A percentile compares a stretch with the other conserved stretches of the same genome.
These are phyloP conservation scores for Alisma plantagoaquatica DNA, from an alignment of 106 monocot genomes.

Conservation along the genomic window DNA sequence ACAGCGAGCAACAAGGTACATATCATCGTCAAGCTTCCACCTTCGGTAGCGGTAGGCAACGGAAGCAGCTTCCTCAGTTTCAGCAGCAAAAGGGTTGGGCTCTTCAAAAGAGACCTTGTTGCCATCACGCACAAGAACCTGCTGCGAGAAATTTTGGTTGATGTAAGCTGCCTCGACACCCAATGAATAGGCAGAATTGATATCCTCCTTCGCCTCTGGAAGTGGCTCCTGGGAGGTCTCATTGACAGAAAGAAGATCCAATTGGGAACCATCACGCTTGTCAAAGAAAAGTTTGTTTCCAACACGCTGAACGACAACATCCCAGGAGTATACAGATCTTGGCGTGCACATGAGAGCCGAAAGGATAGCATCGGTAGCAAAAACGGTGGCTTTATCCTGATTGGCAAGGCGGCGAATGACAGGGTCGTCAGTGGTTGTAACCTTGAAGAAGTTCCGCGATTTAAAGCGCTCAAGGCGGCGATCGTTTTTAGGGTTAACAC, in stretches of 20 bases:
- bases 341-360: constrained; percentile 92
- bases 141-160: constrained; percentile 97
- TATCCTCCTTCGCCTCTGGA: constrained; percentile 90
- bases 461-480: constrained; percentile 83
- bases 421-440: constrained; percentile 94
- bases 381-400: constrained; percentile 80
- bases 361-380: constrained; percentile 89
- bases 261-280: constrained; percentile 96
- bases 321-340: constrained; percentile 79
- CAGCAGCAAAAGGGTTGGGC: constrained; percentile 74
- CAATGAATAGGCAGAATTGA: constrained; percentile 83
- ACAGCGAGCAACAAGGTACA: constrained; percentile 68
- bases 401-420: constrained; percentile 89
- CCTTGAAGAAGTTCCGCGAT: constrained; percentile 80
- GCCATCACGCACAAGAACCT: constrained; percentile 75
- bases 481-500: constrained; percentile 81
- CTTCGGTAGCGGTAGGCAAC: constrained; percentile 83
- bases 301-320: constrained; percentile 84
- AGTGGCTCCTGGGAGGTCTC: constrained; percentile 79
- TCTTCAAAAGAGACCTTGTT: constrained; percentile 82
- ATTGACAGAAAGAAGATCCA: constrained; percentile 74
- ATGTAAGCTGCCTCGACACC: constrained; percentile 82
- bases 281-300: constrained; percentile 98
- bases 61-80: constrained; percentile 71
- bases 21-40: constrained; percentile 92